Percentiles rank a stretch among this genome's conserved stretches.
Evolutionary conservation across 352 stramenopile genomes (phyloP).

Genomic region (Phytopythium mirpurense): DNA sequence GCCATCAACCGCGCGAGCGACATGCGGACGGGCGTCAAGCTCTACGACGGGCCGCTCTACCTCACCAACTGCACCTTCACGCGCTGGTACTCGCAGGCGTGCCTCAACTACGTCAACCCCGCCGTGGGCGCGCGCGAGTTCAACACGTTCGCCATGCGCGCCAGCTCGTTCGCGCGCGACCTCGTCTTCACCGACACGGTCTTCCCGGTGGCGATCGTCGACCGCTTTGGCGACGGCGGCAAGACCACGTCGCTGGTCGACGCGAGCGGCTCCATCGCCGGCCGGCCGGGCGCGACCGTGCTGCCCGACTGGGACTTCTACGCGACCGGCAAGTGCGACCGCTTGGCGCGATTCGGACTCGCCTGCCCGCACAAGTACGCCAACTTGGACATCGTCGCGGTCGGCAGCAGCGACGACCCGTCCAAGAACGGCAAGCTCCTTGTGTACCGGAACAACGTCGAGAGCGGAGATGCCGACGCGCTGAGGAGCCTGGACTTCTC

Average conservation of each 20-base stretch:
- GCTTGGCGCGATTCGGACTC: conserved; percentile 15
- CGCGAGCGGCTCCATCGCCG: conserved; percentile 18
- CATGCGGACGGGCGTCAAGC: conserved; percentile 27
- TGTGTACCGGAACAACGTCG: conserved; percentile 23
- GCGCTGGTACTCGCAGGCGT: conserved; percentile 32
- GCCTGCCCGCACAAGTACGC: conserved; percentile 33
- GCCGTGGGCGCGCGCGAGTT: conserved; percentile 27
- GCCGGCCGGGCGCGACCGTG: conserved; percentile 12
- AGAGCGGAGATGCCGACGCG: neutral
- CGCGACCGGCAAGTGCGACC: conserved; percentile 11
- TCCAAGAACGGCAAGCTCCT: conserved; percentile 15
- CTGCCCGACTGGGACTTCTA: conserved; percentile 34
- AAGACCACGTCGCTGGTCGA: conserved; percentile 28
- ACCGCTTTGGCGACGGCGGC: conserved; percentile 25
- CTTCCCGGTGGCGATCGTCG: conserved; percentile 15
- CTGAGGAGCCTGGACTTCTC: conserved; percentile 15
- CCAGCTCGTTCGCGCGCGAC: conserved; percentile 12
- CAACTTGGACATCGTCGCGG: conserved; percentile 30
- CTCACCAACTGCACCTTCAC: conserved; percentile 28
- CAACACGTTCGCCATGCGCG: conserved; percentile 33
- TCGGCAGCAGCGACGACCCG: conserved; percentile 15
- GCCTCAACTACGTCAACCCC: conserved; percentile 31
- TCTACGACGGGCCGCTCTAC: conserved; percentile 32
- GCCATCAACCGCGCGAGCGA: conserved; percentile 20
- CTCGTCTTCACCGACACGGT: conserved; percentile 22